A percentile compares a stretch with the other conserved stretches of the same genome.
Conservation (phyloP, 2,329 filamentous ascomycete species). For the Fusarium musae region DNA sequence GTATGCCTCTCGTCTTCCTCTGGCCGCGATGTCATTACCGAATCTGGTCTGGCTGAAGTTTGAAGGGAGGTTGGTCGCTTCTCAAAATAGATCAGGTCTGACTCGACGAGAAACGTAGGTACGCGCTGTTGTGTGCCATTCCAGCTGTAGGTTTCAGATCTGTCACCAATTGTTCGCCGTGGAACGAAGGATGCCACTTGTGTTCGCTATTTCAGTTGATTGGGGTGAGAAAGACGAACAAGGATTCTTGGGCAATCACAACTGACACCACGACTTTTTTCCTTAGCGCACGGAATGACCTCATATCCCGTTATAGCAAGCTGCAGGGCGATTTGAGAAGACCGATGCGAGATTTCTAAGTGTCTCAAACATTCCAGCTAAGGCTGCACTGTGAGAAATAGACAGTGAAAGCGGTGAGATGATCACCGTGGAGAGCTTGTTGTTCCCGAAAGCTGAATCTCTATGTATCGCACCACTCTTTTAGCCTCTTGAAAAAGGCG, state of each 20-base stretch:
- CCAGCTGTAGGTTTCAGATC: neutral
- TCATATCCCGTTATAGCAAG: slow-evolving; percentile 13
- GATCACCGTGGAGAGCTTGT: slow-evolving; percentile 17
- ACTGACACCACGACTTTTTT: neutral
- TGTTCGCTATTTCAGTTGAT: neutral
- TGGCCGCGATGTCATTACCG: slow-evolving; percentile 2
- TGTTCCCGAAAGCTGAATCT: slow-evolving; percentile 36
- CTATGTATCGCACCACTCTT: slow-evolving; percentile 25
- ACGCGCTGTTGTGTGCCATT: neutral
- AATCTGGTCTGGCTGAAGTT: neutral
- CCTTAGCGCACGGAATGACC: slow-evolving; percentile 1
- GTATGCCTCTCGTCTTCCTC: neutral
- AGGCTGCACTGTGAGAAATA: neutral
- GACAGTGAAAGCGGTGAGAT: slow-evolving; percentile 37
- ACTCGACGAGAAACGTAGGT: neutral
- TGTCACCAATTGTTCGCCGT: neutral
- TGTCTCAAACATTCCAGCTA: neutral
- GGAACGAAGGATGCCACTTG: neutral
- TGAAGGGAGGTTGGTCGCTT: neutral
- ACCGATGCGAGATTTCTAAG: neutral
- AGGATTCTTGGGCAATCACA: neutral
- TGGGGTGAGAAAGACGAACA: slow-evolving; percentile 7
- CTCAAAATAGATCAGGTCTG: slow-evolving; percentile 1
- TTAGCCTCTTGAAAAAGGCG: slow-evolving; percentile 12
- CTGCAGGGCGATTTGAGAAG: neutral